Conservation (phyloP, 106 monocot genomes). For the Vanilla planifolia region DNA sequence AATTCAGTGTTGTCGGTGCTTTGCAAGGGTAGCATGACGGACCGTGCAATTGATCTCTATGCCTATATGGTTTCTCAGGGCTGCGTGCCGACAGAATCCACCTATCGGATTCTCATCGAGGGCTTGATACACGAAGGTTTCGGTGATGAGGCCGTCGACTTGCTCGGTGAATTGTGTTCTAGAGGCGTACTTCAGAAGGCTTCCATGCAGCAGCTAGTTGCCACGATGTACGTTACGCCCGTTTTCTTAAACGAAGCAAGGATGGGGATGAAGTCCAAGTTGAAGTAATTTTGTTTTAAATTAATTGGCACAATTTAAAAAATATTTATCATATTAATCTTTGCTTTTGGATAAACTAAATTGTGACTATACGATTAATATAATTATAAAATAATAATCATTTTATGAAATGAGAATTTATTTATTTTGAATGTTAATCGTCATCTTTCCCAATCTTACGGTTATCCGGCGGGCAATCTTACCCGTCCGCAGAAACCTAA, state of each 20-base stretch:
- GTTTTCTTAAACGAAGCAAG: too few species aligned
- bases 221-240: conserved; percentile 16
- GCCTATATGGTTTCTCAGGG: conserved; percentile 62
- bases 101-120: conserved; percentile 72
- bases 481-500: conserved; percentile 2
- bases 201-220: conserved; percentile 42
- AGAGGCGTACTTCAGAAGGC: conserved; percentile 72
- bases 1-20: conserved; percentile 64
- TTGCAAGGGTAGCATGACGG: conserved; percentile 61
- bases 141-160: conserved; percentile 57
- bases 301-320: too few species aligned
- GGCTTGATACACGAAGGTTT: conserved; percentile 73
- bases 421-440: too few species aligned
- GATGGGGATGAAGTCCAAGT: too few species aligned
- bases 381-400: too few species aligned
- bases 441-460: background rate
- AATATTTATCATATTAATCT: too few species aligned
- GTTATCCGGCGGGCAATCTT: conserved; percentile 4
- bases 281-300: too few species aligned
- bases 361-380: too few species aligned
- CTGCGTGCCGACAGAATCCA: conserved; percentile 77
- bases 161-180: conserved; percentile 56
- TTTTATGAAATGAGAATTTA: too few species aligned
- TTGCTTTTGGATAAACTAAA: too few species aligned
- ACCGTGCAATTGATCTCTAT: conserved; percentile 69